Base-by-base conservation (phyloP, 2,329 filamentous ascomycete genomes). In the Chrysoporthe deuterocubensis region DNA sequence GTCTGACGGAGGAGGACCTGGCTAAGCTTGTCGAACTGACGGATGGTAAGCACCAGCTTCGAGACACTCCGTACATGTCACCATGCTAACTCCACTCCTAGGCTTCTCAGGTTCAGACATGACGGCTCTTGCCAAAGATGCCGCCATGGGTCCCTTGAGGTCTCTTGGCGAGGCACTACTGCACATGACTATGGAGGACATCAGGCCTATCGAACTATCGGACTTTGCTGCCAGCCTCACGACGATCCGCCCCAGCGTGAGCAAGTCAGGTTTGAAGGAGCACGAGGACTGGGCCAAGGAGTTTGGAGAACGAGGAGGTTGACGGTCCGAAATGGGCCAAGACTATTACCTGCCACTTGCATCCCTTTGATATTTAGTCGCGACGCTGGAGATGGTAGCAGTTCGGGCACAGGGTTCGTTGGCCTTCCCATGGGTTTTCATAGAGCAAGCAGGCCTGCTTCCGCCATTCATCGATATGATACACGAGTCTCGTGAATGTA, bases 101-200 rank as follows among this genome's bases (percentile, higher is more conserved):
- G 94, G 94, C n/a, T 99, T 97, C 80, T 97, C 94, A 9, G 96
- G 96, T 57, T 97, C 94, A 1, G 96, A 99, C 75, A 97, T 99
- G 72, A 98, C 96, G 32, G 94, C 96, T 1, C 83, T 99, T 9
- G 96, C 96, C 8, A 99, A 99, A 80, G 96, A 99, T 76, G 96
- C 96, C 9, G 96, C 96, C 2, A 99, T 99, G 96, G 95, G 96
- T 0, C 96, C 96, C 0, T 82, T 99, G 14, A 88, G 96, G 43
- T 95, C 93, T 64, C 83, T 98, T 2, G 96, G 96, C 37, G 96
- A 98, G 77, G 93, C 92, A 52, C 82, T 99, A 42, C 84, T 99
- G 44, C 90, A 92, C 72, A 98, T 96, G 85, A 92, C 91, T 0
- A 97, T 96, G 87, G 96, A 99, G 70, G 89, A 98, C 73, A 98